A percentile compares a stretch with the other conserved stretches of the same genome.
Conservation (phyloP, 176 grass and related monocot genomes). For the Melocanna baccifera region DNA sequence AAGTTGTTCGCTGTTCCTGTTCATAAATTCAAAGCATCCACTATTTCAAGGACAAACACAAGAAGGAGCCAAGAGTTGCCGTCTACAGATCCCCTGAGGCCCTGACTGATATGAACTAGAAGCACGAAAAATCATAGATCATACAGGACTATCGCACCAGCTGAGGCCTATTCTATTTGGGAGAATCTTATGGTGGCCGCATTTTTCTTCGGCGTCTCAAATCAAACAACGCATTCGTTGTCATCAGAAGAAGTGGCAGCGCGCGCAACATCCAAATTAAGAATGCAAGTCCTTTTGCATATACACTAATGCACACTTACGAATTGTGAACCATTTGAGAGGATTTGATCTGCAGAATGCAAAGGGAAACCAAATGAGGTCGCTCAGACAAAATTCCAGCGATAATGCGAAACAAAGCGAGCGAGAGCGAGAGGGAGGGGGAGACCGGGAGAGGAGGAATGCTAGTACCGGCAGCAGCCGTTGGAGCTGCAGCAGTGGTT, state of each 20-base stretch:
- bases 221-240: neutral
- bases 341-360: constrained; percentile 60
- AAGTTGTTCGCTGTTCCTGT: too few species aligned
- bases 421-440: too few species aligned
- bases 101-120: neutral
- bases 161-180: too few species aligned
- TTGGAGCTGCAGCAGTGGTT: constrained; percentile 80
- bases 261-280: neutral
- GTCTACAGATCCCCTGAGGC: too few species aligned
- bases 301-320: constrained; percentile 45
- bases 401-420: neutral
- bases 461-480: constrained; percentile 70
- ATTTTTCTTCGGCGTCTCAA: neutral
- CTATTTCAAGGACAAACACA: neutral
- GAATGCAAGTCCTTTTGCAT: neutral
- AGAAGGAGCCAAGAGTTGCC: neutral
- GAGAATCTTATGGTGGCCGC: neutral
- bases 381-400: neutral
- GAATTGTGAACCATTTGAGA: constrained; percentile 76
- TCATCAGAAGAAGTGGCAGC: neutral
- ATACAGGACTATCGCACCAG: neutral
- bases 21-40: neutral
- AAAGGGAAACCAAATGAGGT: constrained; percentile 27
- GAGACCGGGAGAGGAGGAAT: neutral
- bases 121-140: neutral